Base-by-base conservation (phyloP, 2,329 filamentous ascomycete species). In the Davidsoniella neocaledoniae region DNA sequence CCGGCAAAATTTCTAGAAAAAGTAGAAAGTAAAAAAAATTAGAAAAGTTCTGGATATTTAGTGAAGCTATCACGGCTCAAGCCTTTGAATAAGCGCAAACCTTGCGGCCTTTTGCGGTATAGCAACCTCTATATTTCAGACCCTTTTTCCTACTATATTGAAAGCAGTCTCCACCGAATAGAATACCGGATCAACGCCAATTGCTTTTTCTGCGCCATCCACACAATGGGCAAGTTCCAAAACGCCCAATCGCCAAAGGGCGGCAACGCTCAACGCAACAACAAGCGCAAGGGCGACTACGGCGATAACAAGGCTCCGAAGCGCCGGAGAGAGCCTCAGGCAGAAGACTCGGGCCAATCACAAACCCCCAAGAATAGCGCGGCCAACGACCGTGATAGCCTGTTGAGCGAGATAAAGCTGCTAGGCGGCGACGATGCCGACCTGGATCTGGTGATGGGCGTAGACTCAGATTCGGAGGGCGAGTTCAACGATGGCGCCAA, bases 351-450 rank as follows among this genome's bases (percentile, higher is more conserved):
- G 8, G 50, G 49, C 16, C 49, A 46, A 26, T 33, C 46, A n/a
- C 46, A 38, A n/a, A 43, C 46, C 5, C 29, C 46, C 6, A 52
- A 49, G 25, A 49, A 53, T 40, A 44, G 39, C 36, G 23, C 26
- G 3, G 23, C 39, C 23, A 38, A 16, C 10, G 56, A 61, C 23
- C 45, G 50, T n/a, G 64, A 66, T 29, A 59, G 62, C 10, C 64
- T 83, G 4, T 63, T 83, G 6, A 71, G 76, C 50, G 79, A 83
- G 58, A 83, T 83, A 54, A 68, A 71, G 55, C 76, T 75, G 12
- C 65, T 83, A 1, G 79, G 78, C 3, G 79, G 79, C 12, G 76
- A 80, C 48, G 75, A 82, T 60, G 69, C 76, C 40, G 79, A 83
- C 55, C 60, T 80, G 41, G 72, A 76, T 36, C 68, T 83, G 33